A percentile compares a stretch with the other conserved stretches of the same genome.
These are phyloP conservation scores for Liquidambar formosana DNA, from an alignment of 164 flowering plant genomes.

Conservation along the genomic window DNA sequence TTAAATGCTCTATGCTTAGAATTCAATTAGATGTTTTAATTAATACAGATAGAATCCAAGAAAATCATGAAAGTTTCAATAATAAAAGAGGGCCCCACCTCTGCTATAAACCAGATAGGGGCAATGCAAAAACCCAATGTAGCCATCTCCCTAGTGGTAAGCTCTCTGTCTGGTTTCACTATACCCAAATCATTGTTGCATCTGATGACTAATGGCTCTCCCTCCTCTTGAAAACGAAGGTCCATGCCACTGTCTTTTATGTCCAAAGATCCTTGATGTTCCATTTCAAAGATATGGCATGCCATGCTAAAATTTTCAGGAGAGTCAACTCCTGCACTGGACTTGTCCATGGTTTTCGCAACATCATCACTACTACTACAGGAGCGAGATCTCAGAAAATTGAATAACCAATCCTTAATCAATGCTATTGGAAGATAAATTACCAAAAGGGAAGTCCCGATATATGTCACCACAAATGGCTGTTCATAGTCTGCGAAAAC, in stretches of 20 bases:
- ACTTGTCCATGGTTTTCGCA: conserved; percentile 31
- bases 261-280: conserved; percentile 50
- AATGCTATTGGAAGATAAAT: conserved; percentile 90
- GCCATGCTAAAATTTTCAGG: conserved; percentile 47
- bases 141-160: conserved; percentile 66
- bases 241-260: conserved; percentile 73
- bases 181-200: conserved; percentile 36
- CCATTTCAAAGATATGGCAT: conserved; percentile 57
- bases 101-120: conserved; percentile 94
- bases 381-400: conserved; percentile 46
- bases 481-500: conserved; percentile 82
- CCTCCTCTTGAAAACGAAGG: conserved; percentile 58
- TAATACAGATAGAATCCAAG: too few relatives aligned
- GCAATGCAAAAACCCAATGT: conserved; percentile 80
- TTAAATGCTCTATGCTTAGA: too few relatives aligned
- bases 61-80: background rate
- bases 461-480: conserved; percentile 94
- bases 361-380: conserved; percentile 49
- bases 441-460: conserved; percentile 96
- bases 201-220: conserved; percentile 49
- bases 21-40: too few relatives aligned
- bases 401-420: conserved; percentile 77
- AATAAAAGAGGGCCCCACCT: conserved; percentile 55
- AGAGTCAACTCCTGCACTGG: conserved; percentile 43
- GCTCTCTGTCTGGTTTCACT: conserved; percentile 41